Percentiles rank a stretch among this genome's conserved stretches.
These are phyloP conservation scores for Phytopythium cucurbitacearum DNA, from an alignment of 352 stramenopile species.

Conservation along the genomic window DNA sequence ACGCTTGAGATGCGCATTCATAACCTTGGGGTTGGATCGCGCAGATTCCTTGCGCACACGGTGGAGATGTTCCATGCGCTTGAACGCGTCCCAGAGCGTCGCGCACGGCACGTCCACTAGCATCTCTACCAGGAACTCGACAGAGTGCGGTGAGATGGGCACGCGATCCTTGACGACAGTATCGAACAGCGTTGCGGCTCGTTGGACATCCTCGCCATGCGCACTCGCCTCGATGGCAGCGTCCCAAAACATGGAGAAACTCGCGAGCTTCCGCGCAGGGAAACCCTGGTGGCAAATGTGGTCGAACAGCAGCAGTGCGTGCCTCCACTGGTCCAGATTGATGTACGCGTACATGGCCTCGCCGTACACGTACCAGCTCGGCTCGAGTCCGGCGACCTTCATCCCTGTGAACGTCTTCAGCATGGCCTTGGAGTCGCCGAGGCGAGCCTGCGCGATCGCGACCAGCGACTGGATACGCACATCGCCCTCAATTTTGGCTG, in stretches of 20 bases:
- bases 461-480: conserved; percentile 56
- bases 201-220: conserved; percentile 34
- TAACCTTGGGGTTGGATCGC: conserved; percentile 27
- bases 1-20: conserved; percentile 62
- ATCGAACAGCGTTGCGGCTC: conserved; percentile 37
- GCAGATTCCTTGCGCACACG: conserved; percentile 17
- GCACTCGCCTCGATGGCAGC: conserved; percentile 49
- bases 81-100: conserved; percentile 57
- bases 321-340: conserved; percentile 50
- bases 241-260: conserved; percentile 60
- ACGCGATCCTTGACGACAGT: conserved; percentile 35
- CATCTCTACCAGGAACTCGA: conserved; percentile 38
- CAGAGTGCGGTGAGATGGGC: conserved; percentile 38
- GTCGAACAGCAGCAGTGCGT: conserved; percentile 72
- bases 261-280: conserved; percentile 21
- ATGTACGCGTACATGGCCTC: conserved; percentile 72
- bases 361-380: conserved; percentile 67
- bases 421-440: conserved; percentile 41
- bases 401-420: conserved; percentile 64
- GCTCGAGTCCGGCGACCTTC: conserved; percentile 63
- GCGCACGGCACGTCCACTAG: conserved; percentile 35
- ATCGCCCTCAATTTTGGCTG: conserved; percentile 36
- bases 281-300: conserved; percentile 62
- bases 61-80: conserved; percentile 40
- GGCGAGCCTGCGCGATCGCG: conserved; percentile 48